phyloP scores from a whole-genome alignment of 2,329 filamentous ascomycete genomes.

The Sclerotinia trifoliorum region DNA sequence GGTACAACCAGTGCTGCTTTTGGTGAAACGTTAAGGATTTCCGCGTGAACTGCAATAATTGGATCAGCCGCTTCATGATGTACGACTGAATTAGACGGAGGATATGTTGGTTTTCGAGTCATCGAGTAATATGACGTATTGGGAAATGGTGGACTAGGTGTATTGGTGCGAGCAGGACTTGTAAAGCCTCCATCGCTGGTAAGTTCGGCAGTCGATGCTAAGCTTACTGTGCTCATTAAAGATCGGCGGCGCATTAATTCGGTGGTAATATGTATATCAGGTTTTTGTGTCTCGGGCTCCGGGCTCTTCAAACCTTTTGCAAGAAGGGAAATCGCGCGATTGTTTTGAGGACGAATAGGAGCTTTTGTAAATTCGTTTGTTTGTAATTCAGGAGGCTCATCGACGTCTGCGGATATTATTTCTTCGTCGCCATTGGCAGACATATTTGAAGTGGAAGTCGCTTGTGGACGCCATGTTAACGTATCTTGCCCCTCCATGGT shows the following conservation, averaged over 20 bases:
- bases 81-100: slow-evolving; percentile 24
- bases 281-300: slow-evolving; percentile 51
- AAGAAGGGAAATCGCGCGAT: slow-evolving; percentile 75
- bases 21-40: slow-evolving; percentile 34
- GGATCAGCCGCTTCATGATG: slow-evolving; percentile 23
- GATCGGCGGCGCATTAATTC: slow-evolving; percentile 45
- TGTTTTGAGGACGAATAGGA: slow-evolving; percentile 47
- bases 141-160: slow-evolving; percentile 81
- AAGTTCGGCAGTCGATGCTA: slow-evolving; percentile 78
- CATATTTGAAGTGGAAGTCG: slow-evolving; percentile 35
- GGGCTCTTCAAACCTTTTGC: slow-evolving; percentile 77
- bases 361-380: slow-evolving; percentile 38
- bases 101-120: slow-evolving; percentile 26
- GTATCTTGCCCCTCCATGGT: slow-evolving; percentile 41
- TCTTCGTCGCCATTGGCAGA: slow-evolving; percentile 56
- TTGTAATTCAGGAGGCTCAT: slow-evolving; percentile 77
- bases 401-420: slow-evolving; percentile 64
- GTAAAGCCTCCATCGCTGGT: slow-evolving; percentile 94
- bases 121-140: slow-evolving; percentile 44
- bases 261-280: slow-evolving; percentile 43
- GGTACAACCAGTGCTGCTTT: slow-evolving; percentile 49
- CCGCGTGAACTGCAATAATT: slow-evolving; percentile 21
- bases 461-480: slow-evolving; percentile 46
- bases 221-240: slow-evolving; percentile 77
- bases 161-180: slow-evolving; percentile 82